Evolutionary conservation across 495 filamentous ascomycete species (phyloP), one percentile per base, ranked within the genome.

Genomic region (Aspergillus nanangensis): DNA sequence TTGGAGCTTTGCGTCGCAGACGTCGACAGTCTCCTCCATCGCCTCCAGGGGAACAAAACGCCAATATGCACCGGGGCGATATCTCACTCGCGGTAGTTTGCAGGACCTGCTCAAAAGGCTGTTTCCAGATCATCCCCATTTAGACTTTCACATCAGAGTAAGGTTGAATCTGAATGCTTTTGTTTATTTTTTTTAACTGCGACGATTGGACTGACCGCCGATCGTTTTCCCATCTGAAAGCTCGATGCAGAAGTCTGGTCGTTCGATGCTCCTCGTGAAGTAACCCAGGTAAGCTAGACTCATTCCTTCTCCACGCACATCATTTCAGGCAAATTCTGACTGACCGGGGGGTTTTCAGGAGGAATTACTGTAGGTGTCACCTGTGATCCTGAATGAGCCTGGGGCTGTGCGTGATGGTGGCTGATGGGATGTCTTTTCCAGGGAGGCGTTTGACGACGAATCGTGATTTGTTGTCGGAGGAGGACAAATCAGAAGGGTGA

Each of bases 171-270:
- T 34, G n/a, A n/a, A n/a, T n/a, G n/a, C n/a, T n/a, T n/a, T n/a
- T n/a, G n/a, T n/a, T n/a, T n/a, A n/a, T n/a, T n/a, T n/a, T n/a
- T n/a, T n/a, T n/a, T n/a, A n/a, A n/a, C n/a, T n/a, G n/a, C n/a
- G n/a, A n/a, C n/a, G n/a, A n/a, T n/a, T n/a, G 7, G 25, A 29
- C 25, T 29, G 25, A 29, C 25, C 25, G 25, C 25, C 25, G 25
- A 29, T 29, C 25, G 25, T 29, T 11, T 7, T 29, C 11, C 7
- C 25, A 29, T 29, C 25, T 5, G 11, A 41, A 5, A 69, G 65
- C 25, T 61, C 40, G 56, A 57, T 50, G 60, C 66, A 15, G 61
- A 66, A 38, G 54, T 60, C 21, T 65, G 61, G 59, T 56, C 48
- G 20, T 69, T 69, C 32, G 61, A 56, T 32, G 65, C 57, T 8